Evolutionary conservation across 768 basidiomycete species (phyloP), one percentile per base, ranked within the genome.

Genomic region (Termitomyces bulborhizus): DNA sequence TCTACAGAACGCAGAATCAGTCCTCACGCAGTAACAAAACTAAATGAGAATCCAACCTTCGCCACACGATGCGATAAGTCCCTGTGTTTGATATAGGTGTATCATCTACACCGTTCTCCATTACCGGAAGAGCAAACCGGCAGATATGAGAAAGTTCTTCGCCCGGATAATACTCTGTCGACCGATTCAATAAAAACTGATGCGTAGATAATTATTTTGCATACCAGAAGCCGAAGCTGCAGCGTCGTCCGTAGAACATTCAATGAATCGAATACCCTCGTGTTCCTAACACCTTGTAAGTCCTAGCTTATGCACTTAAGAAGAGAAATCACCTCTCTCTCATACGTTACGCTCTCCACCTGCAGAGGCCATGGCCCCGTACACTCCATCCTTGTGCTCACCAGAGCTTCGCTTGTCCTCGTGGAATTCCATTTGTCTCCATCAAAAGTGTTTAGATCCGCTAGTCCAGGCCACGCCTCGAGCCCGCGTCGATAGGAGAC

Each of bases 131-230:
- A 44, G 71, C 73, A 40, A 89, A 68, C 11, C 78, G 77, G 61
- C 81, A 84, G 21, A 76, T 62, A 34, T 82, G 76, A 41, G 76
- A 78, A 57, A 89, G 80, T 56, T 80, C 79, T 61, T 93, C 90
- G 0, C 85, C 86, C 9, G 80, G 63, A 26, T 81, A 66, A 69
- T 81, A 87, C 57, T 86, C 88, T 88, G 57, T 8, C 21, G 15
- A 24, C 31, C 34, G 3, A 49, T 26, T 55, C 42, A 34, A 41
- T 29, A 42, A 32, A 9, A 51, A n/a, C 21, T 48, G 6, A 15
- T 4, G 12, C 3, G 24, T 37, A 39, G 47, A 45, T 24, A 29
- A 16, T 12, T 42, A 26, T 31, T 16, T 12, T 65, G 40, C 71
- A 59, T 31, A 82, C 78, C 78, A 62, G 76, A 76, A 24, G 81